Evolutionary conservation across 306 rosid species (phyloP), one percentile per base, ranked within the genome.

Genomic region (Erythrophleum fordii): DNA sequence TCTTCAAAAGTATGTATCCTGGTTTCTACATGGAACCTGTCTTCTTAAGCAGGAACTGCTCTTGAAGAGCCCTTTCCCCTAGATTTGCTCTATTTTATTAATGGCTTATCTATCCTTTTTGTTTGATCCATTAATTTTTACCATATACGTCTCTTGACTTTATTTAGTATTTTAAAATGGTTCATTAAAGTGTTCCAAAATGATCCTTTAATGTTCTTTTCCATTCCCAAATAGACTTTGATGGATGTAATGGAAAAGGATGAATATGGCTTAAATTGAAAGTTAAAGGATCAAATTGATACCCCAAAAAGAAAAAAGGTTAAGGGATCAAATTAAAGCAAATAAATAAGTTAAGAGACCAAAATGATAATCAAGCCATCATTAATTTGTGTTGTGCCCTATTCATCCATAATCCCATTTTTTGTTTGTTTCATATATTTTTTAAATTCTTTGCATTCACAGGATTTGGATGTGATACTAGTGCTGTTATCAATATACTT

Each of bases 381-480:
- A 56, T 11, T 56, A 23, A 22, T 23, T 8, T 10, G 16, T 22
- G 14, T 35, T 58, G 41, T 26, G 42, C 52, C 65, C 2, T 20
- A 7, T 69, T 53, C 59, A 5, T 69, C 64, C 75, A 4, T 17
- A 11, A 55, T 25, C 22, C 22, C 12, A 29, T 17, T 20, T 65
- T 3, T 31, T 11, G 3, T 48, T 23, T 41, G 10, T 14, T 41
- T 44, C 25, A 14, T 26, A 1, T 62, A 56, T 29, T 62, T 16
- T 29, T 13, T 26, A 68, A 5, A 55, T 62, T 77, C 17, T 58
- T 14, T 69, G 51, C 18, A 39, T 70, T 49, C 12, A 31, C 80
- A 94, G 97, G 98, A 55, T 81, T 92, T 26, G 97, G 97, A 11
- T 89, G 98, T 78, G 97, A 94, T 46, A 85, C 88, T 7, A 86